Conservation (phyloP, 345 rosid genomes). For the Salix brachista region DNA sequence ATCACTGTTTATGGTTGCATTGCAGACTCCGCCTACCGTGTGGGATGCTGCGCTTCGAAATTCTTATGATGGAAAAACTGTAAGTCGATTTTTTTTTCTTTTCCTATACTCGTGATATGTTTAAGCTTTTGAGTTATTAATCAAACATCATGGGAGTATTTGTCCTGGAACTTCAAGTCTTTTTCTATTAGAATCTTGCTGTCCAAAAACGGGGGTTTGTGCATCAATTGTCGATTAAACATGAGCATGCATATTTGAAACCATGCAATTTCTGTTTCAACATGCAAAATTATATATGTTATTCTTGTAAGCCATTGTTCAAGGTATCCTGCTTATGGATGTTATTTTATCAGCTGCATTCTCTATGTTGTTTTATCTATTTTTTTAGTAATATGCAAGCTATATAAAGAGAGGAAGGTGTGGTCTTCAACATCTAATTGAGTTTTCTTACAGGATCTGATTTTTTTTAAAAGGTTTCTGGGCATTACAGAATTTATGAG, state of each 20-base stretch:
- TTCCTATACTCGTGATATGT: neutral
- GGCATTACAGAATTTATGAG: neutral
- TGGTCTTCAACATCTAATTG: neutral
- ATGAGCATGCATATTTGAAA: neutral
- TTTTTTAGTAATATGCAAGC: neutral
- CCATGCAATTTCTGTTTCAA: neutral
- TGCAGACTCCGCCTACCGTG: constrained; percentile 43
- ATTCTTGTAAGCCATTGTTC: neutral
- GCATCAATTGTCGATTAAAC: neutral
- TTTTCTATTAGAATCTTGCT: neutral
- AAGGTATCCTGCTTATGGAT: neutral
- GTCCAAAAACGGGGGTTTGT: neutral
- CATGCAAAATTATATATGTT: neutral
- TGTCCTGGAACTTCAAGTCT: neutral
- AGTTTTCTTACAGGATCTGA: neutral
- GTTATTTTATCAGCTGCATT: neutral
- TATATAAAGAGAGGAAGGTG: neutral
- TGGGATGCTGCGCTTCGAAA: constrained; percentile 46
- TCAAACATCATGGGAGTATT: neutral
- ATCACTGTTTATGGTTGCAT: constrained; percentile 6
- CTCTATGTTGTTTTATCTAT: neutral
- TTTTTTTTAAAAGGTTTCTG: neutral
- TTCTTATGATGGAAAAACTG: constrained; percentile 58
- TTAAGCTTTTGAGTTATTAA: neutral
- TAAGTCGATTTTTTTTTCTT: constrained; percentile 23